phyloP scores from a whole-genome alignment of 2,329 filamentous ascomycete species.

The Pseudovirgaria hyperparasitica region DNA sequence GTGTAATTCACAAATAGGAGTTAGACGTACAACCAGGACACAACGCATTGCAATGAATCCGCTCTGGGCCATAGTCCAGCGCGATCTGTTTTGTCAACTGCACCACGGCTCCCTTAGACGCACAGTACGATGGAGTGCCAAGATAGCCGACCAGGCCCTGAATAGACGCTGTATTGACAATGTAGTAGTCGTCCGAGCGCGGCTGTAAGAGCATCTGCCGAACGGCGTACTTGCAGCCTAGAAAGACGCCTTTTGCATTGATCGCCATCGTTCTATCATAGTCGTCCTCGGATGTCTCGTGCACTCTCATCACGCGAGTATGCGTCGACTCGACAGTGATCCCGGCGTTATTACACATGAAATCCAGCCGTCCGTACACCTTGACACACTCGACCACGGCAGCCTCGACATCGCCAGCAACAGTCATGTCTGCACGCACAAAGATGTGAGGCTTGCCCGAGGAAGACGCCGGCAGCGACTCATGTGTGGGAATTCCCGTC shows the following conservation, averaged over 20 bases:
- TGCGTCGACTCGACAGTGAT: constrained; percentile 17
- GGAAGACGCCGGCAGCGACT: constrained; percentile 8
- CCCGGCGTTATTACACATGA: constrained; percentile 23
- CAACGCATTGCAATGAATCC: constrained; percentile 29
- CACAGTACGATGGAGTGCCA: constrained; percentile 28
- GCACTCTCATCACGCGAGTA: constrained; percentile 11
- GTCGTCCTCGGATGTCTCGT: constrained; percentile 18
- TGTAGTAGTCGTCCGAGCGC: constrained; percentile 21
- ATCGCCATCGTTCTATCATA: constrained; percentile 25
- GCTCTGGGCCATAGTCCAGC: constrained; percentile 28
- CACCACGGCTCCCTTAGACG: constrained; percentile 35
- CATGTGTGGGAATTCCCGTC: constrained; percentile 8
- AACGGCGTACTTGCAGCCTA: constrained; percentile 26
- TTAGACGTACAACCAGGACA: constrained; percentile 28
- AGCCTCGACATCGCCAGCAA: constrained; percentile 12
- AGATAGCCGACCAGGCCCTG: constrained; percentile 19
- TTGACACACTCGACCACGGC: constrained; percentile 14
- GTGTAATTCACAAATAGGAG: background rate
- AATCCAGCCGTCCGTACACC: constrained; percentile 19
- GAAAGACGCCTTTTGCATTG: constrained; percentile 25
- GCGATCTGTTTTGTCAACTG: constrained; percentile 34
- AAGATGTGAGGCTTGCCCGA: constrained; percentile 12
- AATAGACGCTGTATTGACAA: constrained; percentile 25
- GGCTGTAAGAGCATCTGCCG: constrained; percentile 25
- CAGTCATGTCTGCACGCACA: constrained; percentile 19